Conservation (phyloP, 768 basidiomycete genomes). For the Pisolithus orientalis region DNA sequence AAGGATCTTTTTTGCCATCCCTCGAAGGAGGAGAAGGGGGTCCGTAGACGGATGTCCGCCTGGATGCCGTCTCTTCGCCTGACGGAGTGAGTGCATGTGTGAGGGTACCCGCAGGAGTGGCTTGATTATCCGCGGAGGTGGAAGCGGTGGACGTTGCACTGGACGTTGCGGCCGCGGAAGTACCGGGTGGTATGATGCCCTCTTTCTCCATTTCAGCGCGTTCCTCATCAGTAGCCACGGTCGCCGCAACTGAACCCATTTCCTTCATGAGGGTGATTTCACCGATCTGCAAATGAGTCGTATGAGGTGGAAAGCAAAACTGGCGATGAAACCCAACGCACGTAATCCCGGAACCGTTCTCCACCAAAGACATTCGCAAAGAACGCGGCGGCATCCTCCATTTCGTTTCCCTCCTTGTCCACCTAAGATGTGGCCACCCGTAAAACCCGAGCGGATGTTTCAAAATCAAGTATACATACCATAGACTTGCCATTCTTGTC, state of each 20-base stretch:
- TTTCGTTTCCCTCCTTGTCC: constrained; percentile 74
- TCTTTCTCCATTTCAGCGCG: constrained; percentile 80
- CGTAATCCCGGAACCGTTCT: constrained; percentile 84
- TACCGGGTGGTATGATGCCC: constrained; percentile 33
- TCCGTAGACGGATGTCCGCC: constrained; percentile 8
- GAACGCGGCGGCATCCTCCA: constrained; percentile 92
- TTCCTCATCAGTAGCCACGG: constrained; percentile 91
- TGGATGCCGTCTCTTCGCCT: constrained; percentile 15
- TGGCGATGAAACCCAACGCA: constrained; percentile 35
- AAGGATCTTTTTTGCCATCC: constrained; percentile 35
- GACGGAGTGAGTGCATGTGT: constrained; percentile 14
- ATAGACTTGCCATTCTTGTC: constrained; percentile 93
- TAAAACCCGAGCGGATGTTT: constrained; percentile 4
- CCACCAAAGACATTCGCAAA: constrained; percentile 96
- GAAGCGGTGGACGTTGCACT: constrained; percentile 9
- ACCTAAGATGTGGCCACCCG: constrained; percentile 31
- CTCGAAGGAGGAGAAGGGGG: constrained; percentile 17
- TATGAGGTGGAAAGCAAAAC: not conserved
- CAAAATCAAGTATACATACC: constrained; percentile 36
- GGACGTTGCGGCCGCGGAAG: constrained; percentile 12
- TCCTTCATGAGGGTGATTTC: constrained; percentile 96
- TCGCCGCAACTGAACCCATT: constrained; percentile 77
- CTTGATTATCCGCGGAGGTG: constrained; percentile 4
- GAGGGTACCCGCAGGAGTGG: constrained; percentile 8
- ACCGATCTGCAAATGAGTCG: constrained; percentile 60